phyloP scores from a whole-genome alignment of 2,329 filamentous ascomycete species.

The Nectriaceae sp. region DNA sequence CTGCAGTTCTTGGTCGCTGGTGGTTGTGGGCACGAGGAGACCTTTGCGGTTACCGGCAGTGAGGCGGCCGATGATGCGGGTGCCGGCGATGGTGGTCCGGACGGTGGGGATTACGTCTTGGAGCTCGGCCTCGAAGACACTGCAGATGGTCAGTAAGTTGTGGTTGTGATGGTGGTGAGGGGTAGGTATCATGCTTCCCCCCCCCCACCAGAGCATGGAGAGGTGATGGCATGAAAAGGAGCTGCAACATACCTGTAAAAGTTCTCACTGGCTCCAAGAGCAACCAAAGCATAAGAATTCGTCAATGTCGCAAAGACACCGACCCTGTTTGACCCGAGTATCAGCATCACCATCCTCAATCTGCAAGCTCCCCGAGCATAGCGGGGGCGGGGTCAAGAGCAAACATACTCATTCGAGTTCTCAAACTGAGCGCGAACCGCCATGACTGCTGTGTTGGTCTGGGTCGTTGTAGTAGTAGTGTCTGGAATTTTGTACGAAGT shows the following conservation, averaged over 20 bases:
- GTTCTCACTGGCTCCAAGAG: conserved; percentile 94
- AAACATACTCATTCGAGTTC: conserved; percentile 83
- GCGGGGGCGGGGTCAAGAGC: conserved; percentile 23
- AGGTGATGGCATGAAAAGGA: not conserved
- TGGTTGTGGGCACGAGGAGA: conserved; percentile 92
- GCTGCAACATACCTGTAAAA: conserved; percentile 76
- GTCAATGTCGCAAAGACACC: conserved; percentile 96
- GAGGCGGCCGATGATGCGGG: conserved; percentile 91
- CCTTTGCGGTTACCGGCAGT: conserved; percentile 97
- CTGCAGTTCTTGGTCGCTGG: conserved; percentile 96
- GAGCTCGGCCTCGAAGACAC: conserved; percentile 95
- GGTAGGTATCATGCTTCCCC: too few species aligned
- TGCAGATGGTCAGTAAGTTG: conserved; percentile 34
- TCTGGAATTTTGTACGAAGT: conserved; percentile 16
- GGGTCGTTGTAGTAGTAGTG: conserved; percentile 14
- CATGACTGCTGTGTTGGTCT: conserved; percentile 47
- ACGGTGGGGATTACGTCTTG: conserved; percentile 97
- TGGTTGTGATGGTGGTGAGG: not conserved
- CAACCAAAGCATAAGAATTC: conserved; percentile 94
- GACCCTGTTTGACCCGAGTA: conserved; percentile 59
- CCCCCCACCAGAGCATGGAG: too few species aligned
- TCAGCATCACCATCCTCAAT: conserved; percentile 12
- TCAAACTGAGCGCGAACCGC: conserved; percentile 77
- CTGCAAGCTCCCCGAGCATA: not conserved
- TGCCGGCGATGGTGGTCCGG: conserved; percentile 94